phyloP scores from a whole-genome alignment of 352 stramenopile genomes.

The Phytophthora cryptogea region DNA sequence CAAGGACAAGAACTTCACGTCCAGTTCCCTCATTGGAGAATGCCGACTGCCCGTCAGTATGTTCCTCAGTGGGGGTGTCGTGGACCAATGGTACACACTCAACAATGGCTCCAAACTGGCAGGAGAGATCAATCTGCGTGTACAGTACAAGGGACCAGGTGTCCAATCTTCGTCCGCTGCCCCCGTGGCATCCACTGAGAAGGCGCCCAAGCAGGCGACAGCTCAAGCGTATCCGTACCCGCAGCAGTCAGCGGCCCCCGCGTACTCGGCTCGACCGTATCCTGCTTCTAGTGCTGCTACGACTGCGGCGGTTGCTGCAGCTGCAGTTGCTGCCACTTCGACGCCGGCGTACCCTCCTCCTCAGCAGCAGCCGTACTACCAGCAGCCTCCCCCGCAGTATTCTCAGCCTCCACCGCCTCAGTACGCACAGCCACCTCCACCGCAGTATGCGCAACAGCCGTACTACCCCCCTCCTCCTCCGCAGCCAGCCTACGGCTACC shows the following conservation, averaged over 20 bases:
- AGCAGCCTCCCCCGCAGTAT: conserved; percentile 40
- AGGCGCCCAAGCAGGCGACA: conserved; percentile 28
- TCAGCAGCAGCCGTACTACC: conserved; percentile 47
- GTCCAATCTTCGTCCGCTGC: conserved; percentile 18
- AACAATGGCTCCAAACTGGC: conserved; percentile 64
- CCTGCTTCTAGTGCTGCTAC: conserved; percentile 10
- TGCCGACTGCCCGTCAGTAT: conserved; percentile 73
- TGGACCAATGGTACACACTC: conserved; percentile 83
- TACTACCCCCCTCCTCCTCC: conserved; percentile 41
- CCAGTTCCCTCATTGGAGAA: conserved; percentile 77
- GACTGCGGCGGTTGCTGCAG: conserved; percentile 18
- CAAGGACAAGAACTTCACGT: conserved; percentile 87
- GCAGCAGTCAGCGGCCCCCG: conserved; percentile 34
- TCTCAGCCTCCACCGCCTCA: conserved; percentile 34
- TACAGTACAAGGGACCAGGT: conserved; percentile 60
- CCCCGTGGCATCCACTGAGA: conserved; percentile 18
- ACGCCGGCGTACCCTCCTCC: conserved; percentile 27
- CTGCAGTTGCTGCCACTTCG: conserved; percentile 28
- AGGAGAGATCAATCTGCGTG: conserved; percentile 82
- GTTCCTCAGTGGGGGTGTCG: conserved; percentile 65
- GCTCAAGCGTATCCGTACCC: conserved; percentile 39
- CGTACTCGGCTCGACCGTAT: conserved; percentile 11
- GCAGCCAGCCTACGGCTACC: conserved; percentile 33
- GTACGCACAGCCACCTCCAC: conserved; percentile 33
- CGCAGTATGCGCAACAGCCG: conserved; percentile 35